Evolutionary conservation across 306 rosid genomes (phyloP).

Genomic region (Trifolium pratense): DNA sequence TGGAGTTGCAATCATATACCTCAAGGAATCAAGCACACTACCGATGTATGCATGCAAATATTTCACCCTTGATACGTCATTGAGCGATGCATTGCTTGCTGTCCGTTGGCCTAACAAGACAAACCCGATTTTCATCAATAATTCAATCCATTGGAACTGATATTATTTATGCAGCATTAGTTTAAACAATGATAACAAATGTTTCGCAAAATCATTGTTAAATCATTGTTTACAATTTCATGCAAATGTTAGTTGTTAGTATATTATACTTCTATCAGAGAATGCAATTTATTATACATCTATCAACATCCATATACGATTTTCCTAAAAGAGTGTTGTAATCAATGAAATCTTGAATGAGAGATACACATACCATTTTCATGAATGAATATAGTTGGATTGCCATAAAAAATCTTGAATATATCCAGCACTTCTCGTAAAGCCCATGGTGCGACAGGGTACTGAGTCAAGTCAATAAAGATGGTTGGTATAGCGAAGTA

Average conservation of each 20-base stretch:
- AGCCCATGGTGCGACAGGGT: constrained; percentile 50
- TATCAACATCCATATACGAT: neutral
- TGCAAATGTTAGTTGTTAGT: no score
- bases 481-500: constrained; percentile 11
- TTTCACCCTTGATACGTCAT: constrained; percentile 53
- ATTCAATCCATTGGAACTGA: neutral
- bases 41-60: constrained; percentile 51
- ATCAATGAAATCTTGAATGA: constrained; percentile 1
- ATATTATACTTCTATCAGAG: no score
- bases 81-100: constrained; percentile 42
- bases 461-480: constrained; percentile 34
- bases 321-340: constrained; percentile 7
- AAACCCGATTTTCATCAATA: no score
- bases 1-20: constrained; percentile 34
- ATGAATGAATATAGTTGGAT: constrained; percentile 60
- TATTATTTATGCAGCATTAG: neutral
- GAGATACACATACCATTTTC: constrained; percentile 67
- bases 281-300: no score
- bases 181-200: neutral
- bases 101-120: constrained; percentile 52
- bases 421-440: constrained; percentile 48
- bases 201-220: neutral
- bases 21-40: constrained; percentile 50
- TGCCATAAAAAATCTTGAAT: constrained; percentile 63
- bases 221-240: no score